Conservation (phyloP, 805 yeast species). For the Candida tallmaniae region DNA sequence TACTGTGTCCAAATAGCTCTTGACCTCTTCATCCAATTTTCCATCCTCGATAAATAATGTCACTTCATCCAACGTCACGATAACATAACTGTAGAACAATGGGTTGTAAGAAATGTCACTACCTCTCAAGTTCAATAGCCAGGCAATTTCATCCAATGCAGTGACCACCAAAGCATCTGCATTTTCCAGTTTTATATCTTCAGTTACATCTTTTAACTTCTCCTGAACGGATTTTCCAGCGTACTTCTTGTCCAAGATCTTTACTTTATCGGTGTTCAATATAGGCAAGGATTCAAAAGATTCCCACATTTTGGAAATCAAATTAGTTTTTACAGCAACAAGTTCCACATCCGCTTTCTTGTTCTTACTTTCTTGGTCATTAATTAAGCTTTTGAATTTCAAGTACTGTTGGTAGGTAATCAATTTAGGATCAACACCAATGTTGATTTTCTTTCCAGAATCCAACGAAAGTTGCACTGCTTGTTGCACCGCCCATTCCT, state of each 20-base stretch:
- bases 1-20: constrained; percentile 23
- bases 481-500: constrained; percentile 51
- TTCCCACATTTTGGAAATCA: constrained; percentile 74
- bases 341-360: constrained; percentile 36
- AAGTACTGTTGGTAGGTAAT: constrained; percentile 34
- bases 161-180: constrained; percentile 38
- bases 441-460: constrained; percentile 32
- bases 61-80: constrained; percentile 23
- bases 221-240: constrained; percentile 61
- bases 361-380: constrained; percentile 20
- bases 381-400: constrained; percentile 27
- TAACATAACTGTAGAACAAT: constrained; percentile 43
- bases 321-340: constrained; percentile 49
- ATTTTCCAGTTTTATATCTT: constrained; percentile 19
- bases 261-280: constrained; percentile 45
- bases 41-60: constrained; percentile 40
- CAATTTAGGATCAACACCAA: constrained; percentile 50
- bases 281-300: constrained; percentile 60
- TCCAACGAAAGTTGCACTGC: constrained; percentile 48
- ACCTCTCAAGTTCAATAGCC: constrained; percentile 51
- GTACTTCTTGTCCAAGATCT: constrained; percentile 46
- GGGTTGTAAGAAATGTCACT: constrained; percentile 54
- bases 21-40: constrained; percentile 32
- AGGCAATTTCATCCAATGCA: constrained; percentile 50
- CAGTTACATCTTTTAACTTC: constrained; percentile 50